Evolutionary conservation across 495 filamentous ascomycete species (phyloP), one percentile per base, ranked within the genome.

Genomic region (Choiromyces venosus): DNA sequence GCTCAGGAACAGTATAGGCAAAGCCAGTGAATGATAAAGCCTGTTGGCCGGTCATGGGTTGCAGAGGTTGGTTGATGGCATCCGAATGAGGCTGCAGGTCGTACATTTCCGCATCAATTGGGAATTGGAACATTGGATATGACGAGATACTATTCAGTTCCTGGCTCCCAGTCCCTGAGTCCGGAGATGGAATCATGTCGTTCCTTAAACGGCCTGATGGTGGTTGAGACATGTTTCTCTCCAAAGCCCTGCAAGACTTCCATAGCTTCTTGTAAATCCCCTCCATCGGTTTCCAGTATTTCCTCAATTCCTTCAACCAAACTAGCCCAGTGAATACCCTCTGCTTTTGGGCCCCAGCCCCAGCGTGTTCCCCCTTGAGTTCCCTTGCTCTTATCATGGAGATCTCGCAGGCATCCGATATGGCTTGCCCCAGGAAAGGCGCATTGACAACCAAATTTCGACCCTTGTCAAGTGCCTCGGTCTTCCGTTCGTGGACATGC

Each of bases 341-440:
- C n/a, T 74, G 66, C 69, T 68, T 76, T 67, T 81, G 79, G 18
- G 74, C 74, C 56, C 38, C 37, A 37, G 74, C 71, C 40, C 74
- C 71, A 18, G 71, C 65, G 7, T 76, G 76, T 21, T 77, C 78
- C 36, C 72, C 74, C 38, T 78, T 80, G 52, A 76, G 65, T 65
- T 76, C 76, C 46, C 73, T 71, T 33, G 79, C 79, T 69, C 79
- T 71, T 61, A 79, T 81, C 42, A 81, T 67, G 33, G 79, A 76
- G 71, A 81, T 79, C 25, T 79, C 69, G 72, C 80, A 81, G 67
- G 79, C 79, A 69, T 81, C 80, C 3, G 70, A 79, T 66, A 81
- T 81, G 21, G 79, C 79, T 65, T 81, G 80, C 36, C 80, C 80
- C 9, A 81, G 61, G 70, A 81, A 81, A 37, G 80, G 80, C n/a